phyloP scores from a whole-genome alignment of 2,329 filamentous ascomycete species.

The Claviceps arundinis region DNA sequence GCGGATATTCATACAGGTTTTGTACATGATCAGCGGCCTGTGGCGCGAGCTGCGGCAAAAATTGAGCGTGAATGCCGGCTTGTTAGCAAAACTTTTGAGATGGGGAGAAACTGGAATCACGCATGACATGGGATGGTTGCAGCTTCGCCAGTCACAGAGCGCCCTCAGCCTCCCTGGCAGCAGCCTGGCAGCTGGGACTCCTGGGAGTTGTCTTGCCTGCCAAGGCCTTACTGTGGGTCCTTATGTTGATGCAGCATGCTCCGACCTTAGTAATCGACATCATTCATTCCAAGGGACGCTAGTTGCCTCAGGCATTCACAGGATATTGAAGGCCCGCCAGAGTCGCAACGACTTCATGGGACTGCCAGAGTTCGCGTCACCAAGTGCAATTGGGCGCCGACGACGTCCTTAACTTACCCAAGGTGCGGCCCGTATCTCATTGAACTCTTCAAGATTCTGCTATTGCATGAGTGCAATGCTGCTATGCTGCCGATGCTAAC shows the following conservation, averaged over 20 bases:
- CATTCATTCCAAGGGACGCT: too few species aligned
- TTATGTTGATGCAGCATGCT: neutral
- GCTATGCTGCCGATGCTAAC: neutral
- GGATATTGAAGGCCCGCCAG: neutral
- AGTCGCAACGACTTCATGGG: neutral
- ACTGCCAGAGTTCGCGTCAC: constrained; percentile 7
- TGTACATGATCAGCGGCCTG: constrained; percentile 41
- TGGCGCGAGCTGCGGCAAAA: constrained; percentile 31
- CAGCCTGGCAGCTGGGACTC: neutral
- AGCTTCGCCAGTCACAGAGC: constrained; percentile 1
- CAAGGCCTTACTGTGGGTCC: neutral
- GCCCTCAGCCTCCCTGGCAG: neutral
- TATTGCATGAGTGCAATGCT: neutral
- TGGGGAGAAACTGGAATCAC: constrained; percentile 16
- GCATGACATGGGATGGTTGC: constrained; percentile 6
- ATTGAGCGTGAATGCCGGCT: constrained; percentile 28
- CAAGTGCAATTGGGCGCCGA: constrained; percentile 24
- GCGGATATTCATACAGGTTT: constrained; percentile 32
- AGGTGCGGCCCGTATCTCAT: neutral
- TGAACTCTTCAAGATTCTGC: neutral
- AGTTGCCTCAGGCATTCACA: constrained; percentile 20
- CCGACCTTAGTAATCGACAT: neutral
- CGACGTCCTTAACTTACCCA: constrained; percentile 17
- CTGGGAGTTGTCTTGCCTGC: neutral
- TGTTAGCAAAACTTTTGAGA: constrained; percentile 39